Evolutionary conservation across 257 asterid genomes (phyloP).

Genomic region (Jacaranda copaia): DNA sequence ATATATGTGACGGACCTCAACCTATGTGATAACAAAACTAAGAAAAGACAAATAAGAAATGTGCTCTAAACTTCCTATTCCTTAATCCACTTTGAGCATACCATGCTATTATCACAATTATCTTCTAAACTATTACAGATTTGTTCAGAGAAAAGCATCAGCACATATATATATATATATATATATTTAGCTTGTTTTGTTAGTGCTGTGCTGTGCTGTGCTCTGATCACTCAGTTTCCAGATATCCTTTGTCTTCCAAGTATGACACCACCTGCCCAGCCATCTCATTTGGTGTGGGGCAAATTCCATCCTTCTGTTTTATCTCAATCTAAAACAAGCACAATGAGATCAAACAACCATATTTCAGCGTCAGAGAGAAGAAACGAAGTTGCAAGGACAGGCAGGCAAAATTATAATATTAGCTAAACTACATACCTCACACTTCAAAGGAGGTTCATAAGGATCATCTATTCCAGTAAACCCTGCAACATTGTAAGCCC

Average conservation of each 20-base stretch:
- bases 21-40: not conserved
- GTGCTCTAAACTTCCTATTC: slow-evolving; percentile 6
- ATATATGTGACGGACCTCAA: not conserved
- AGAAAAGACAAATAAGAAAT: not conserved
- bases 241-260: slow-evolving; percentile 76
- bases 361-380: not conserved
- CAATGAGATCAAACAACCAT: too few species aligned
- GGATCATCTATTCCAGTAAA: slow-evolving; percentile 99
- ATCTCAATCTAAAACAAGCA: slow-evolving; percentile 72
- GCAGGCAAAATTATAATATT: too few species aligned
- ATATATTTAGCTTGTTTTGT: not conserved
- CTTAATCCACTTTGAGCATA: not conserved
- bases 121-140: slow-evolving; percentile 15
- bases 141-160: not conserved
- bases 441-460: slow-evolving; percentile 81
- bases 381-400: not conserved
- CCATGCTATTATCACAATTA: not conserved
- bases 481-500: slow-evolving; percentile 53
- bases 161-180: not conserved
- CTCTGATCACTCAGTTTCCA: slow-evolving; percentile 47
- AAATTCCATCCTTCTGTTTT: slow-evolving; percentile 62
- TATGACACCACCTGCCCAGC: slow-evolving; percentile 75
- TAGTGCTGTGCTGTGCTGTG: not conserved
- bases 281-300: slow-evolving; percentile 88
- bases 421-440: slow-evolving; percentile 67